These are phyloP conservation scores for Termitomyces eurrhizus DNA, from an alignment of 768 basidiomycete species.

Conservation along the genomic window DNA sequence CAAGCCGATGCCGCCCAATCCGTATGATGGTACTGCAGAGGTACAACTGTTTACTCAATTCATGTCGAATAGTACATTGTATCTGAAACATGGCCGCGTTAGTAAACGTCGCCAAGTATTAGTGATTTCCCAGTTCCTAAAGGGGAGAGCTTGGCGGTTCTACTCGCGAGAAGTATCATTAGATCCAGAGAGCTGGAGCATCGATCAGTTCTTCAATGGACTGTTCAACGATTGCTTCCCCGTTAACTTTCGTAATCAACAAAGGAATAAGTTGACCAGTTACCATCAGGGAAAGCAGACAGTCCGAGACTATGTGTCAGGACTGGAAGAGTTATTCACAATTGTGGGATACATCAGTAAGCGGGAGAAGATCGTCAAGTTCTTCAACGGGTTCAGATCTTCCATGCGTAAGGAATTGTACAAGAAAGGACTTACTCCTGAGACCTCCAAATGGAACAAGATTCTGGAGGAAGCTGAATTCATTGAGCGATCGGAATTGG, in stretches of 20 bases:
- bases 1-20: not conserved
- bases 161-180: not conserved
- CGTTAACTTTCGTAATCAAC: not conserved
- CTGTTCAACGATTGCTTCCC: not conserved
- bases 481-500: not conserved
- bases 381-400: not conserved
- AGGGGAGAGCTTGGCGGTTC: not conserved
- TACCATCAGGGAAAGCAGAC: too few species aligned
- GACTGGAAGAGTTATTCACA: not conserved
- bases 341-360: not conserved
- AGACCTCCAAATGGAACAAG: not conserved
- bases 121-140: not conserved
- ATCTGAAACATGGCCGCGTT: not conserved
- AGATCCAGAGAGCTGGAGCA: not conserved
- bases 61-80: not conserved
- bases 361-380: not conserved
- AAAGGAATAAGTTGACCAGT: not conserved
- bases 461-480: accelerated
- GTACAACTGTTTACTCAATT: not conserved
- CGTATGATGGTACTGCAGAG: not conserved
- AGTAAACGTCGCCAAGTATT: not conserved
- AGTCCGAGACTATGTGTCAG: not conserved
- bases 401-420: not conserved
- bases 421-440: too few species aligned
- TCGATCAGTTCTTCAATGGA: not conserved